Base-by-base conservation (phyloP, 306 rosid genomes). In the Lathyrus tuberosus region DNA sequence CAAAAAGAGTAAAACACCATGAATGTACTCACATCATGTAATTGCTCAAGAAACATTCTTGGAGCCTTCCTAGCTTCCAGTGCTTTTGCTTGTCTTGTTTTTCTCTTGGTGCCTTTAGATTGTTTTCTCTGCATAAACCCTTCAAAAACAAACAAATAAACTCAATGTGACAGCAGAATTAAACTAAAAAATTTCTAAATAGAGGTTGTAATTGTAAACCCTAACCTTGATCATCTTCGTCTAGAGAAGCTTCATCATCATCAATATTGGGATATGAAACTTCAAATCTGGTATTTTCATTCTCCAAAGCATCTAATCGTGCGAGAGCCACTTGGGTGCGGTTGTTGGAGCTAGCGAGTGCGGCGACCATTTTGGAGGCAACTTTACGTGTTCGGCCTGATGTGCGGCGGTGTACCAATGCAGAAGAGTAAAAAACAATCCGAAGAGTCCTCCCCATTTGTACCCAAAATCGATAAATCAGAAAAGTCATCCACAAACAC, bases 51-150 rank as follows among this genome's bases (percentile, higher is more conserved):
- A 73, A 91, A 94, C 56, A 96, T 88, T 74, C 89, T 88, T 9
- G 97, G 91, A 15, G 96, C 91, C 78, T 86, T 91, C 84, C 87
- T 88, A 24, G 99, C 99, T 75, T 94, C 97, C 72, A 94, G 97
- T 73, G 99, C 99, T 80, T 94, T 94, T 64, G 96, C 97, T 73
- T 91, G 96, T 59, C 95, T 79, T 14, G 99, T 91, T 86, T 88
- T 91, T 72, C 96, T 93, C 78, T 88, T 94, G 65, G 91, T 87
- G 68, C 95, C 85, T 81, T 89, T 94, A 20, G 96, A 84, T 49
- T 84, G 95, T 85, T 80, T 91, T 81, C 73, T 94, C 30, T 91
- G 94, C 67, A 75, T 46, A 80, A 85, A 91, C 35, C 63, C 96
- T 94, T 69, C 65, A 68, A 28, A 42, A 63, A 22, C 10, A 75